Evolutionary conservation across 345 rosid species (phyloP).

Genomic region (Psidium guajava): DNA sequence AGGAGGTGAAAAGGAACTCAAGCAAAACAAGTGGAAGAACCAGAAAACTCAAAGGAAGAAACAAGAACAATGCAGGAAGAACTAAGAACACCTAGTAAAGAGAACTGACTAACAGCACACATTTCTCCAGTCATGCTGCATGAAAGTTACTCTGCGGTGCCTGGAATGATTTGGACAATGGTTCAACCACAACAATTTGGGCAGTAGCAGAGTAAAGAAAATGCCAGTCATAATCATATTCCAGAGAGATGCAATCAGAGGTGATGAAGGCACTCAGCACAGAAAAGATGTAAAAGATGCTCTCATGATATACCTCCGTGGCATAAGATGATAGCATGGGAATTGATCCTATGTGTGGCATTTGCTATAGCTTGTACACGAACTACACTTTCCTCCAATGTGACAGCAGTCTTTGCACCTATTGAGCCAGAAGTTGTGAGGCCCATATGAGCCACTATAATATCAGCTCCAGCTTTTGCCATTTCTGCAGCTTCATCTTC

Average conservation of each 20-base stretch:
- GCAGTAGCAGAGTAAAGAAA: neutral
- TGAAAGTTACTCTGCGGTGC: neutral
- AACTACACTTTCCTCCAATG: conserved; percentile 66
- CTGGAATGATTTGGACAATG: neutral
- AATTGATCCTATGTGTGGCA: conserved; percentile 59
- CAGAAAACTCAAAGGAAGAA: neutral
- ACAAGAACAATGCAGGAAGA: neutral
- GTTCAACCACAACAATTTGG: neutral
- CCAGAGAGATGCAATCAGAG: neutral
- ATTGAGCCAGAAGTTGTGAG: conserved; percentile 80
- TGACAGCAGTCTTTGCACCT: conserved; percentile 80
- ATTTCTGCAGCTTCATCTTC: conserved; percentile 62
- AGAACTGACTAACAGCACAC: neutral
- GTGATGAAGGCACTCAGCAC: neutral
- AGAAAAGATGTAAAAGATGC: neutral
- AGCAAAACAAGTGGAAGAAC: neutral
- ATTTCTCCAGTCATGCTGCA: neutral
- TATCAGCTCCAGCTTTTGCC: conserved; percentile 93
- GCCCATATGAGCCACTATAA: conserved; percentile 97
- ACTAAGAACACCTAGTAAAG: neutral
- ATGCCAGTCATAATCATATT: neutral
- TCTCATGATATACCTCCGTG: conserved; percentile 59
- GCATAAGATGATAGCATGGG: conserved; percentile 57
- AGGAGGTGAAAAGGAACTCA: neutral
- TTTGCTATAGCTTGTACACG: conserved; percentile 81